phyloP scores from a whole-genome alignment of 228 moss, liverwort and hornwort species.

The Sphagnum fallax region DNA sequence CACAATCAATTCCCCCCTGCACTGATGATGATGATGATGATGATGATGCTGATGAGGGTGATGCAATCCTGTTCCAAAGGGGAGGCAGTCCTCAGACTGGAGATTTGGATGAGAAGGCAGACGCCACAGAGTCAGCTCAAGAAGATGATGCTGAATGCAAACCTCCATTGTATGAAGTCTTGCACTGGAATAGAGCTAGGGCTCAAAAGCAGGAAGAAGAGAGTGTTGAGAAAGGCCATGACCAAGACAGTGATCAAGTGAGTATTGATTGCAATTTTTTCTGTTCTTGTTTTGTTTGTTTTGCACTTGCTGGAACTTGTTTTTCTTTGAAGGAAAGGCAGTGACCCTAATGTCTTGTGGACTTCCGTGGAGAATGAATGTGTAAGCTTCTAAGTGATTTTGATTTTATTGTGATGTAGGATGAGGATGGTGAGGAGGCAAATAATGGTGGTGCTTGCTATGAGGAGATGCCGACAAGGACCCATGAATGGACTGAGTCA shows the following conservation, averaged over 20 bases:
- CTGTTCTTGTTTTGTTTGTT: neutral
- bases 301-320: neutral
- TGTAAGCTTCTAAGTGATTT: neutral
- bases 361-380: neutral
- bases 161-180: neutral
- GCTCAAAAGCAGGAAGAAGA: slow-evolving; percentile 14
- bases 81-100: neutral
- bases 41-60: slow-evolving; percentile 29
- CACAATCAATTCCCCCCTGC: slow-evolving; percentile 3
- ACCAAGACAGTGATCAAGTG: slow-evolving; percentile 34
- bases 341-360: no score
- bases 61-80: slow-evolving; percentile 7
- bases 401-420: neutral
- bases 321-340: neutral
- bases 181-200: slow-evolving; percentile 18
- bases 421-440: slow-evolving; percentile 30
- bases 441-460: slow-evolving; percentile 46
- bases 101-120: slow-evolving; percentile 5
- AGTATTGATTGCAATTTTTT: neutral
- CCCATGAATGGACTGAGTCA: slow-evolving; percentile 25
- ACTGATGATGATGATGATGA: slow-evolving; percentile 36
- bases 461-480: slow-evolving; percentile 33
- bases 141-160: slow-evolving; percentile 16
- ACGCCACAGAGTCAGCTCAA: slow-evolving; percentile 12
- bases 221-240: slow-evolving; percentile 35